Conservation (phyloP, 116 monocot genomes). For the Dioscorea cayenensis region DNA sequence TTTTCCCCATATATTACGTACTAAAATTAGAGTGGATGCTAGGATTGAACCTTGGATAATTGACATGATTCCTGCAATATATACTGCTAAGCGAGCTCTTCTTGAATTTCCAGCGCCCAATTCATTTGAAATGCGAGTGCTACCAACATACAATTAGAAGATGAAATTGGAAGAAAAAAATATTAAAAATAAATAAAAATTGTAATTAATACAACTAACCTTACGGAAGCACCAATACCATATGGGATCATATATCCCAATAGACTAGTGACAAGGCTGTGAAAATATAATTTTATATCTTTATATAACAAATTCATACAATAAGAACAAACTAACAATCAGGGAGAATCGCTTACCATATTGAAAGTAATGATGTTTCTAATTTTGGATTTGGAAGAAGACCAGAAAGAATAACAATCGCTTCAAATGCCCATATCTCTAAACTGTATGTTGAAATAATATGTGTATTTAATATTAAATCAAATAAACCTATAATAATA, state of each 20-base stretch:
- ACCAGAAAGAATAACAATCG: background rate
- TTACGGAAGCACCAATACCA: background rate
- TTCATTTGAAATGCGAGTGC: constrained; percentile 1
- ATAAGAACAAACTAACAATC: no score
- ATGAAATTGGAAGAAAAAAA: background rate
- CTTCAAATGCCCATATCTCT: background rate
- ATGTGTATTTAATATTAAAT: background rate
- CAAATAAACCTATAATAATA: background rate
- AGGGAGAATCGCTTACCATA: background rate
- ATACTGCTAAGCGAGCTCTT: constrained; percentile 27
- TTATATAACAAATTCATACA: no score
- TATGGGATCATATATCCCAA: background rate
- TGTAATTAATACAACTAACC: background rate
- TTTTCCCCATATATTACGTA: constrained; percentile 36
- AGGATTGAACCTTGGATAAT: constrained; percentile 11
- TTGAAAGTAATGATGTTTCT: background rate
- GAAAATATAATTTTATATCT: background rate
- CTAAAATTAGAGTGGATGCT: constrained; percentile 10
- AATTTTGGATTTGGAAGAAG: background rate
- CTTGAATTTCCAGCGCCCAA: constrained; percentile 23
- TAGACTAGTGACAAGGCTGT: background rate
- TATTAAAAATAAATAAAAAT: background rate
- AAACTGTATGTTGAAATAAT: background rate
- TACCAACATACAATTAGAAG: background rate
- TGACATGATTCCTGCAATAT: constrained; percentile 13